Evolutionary conservation across 371 early-diverging fungal genomes (phyloP), one percentile per base, ranked within the genome.

Genomic region (Funneliformis caledonium): DNA sequence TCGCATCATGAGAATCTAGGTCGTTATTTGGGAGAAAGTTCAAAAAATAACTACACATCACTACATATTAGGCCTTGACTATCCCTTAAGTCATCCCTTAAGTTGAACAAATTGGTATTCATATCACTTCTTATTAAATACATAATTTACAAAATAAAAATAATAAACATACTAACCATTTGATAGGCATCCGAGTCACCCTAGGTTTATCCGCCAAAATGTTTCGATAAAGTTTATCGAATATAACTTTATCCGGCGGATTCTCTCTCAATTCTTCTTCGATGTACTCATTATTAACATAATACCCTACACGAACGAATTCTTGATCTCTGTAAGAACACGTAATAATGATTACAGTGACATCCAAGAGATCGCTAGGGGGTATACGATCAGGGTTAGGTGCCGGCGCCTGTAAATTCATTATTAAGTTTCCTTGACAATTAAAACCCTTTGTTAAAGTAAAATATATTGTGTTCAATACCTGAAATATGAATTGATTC

Each of bases 221-320:
- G 79, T 90, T 94, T 74, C 98, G 89, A 82, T 91, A 90, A 33
- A 98, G 83, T 81, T 93, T 92, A 14, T 92, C 93, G 60, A 94
- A 85, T 26, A 87, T 85, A 10, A 93, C 89, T 61, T 87, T 84
- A 78, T 86, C 90, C 76, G 94, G 94, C 67, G 94, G 94, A 70
- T 88, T 88, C 76, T 89, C 88, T 81, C 88, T 85, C 73, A 94
- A 82, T 76, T 87, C 90, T 83, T 93, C 93, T 74, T 96, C 96
- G n/a, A 83, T 75, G 84, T 97, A 97, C 81, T 96, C 95, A 85
- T 96, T 97, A 87, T 98, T 95, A 72, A 97, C 96, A 82, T 96
- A 97, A 88, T 97, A 99, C 16, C 98, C 98, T 78, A 98, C 95
- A 80, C 97, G 92, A 61, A 97, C 95, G 88, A 98, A 99, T 86